These are phyloP conservation scores for Gonium pectorale DNA, from an alignment of 139 green algal genomes.

Conservation along the genomic window DNA sequence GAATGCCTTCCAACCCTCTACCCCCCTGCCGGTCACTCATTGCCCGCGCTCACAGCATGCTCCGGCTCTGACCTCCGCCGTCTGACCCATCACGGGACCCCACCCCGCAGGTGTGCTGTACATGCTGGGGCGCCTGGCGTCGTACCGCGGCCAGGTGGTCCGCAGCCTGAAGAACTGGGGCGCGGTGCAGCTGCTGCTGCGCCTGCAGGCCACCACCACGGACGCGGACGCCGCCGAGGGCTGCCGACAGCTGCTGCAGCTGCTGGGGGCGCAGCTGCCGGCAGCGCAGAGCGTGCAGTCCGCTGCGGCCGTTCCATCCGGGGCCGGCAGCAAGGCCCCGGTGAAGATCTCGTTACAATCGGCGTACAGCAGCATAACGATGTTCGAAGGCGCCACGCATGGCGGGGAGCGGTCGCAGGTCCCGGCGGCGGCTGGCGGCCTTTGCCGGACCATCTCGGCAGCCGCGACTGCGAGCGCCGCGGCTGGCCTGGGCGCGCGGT, in stretches of 20 bases:
- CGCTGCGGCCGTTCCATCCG: too few species aligned
- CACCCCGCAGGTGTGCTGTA: constrained; percentile 34
- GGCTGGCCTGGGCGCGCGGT: neutral
- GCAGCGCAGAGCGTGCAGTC: too few species aligned
- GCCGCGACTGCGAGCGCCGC: neutral
- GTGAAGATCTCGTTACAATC: too few species aligned
- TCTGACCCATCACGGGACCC: too few species aligned
- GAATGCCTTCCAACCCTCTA: too few species aligned
- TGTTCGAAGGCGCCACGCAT: neutral
- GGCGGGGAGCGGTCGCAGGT: too few species aligned
- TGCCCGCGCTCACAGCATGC: too few species aligned
- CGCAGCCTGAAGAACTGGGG: constrained; percentile 23
- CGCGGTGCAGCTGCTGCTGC: constrained; percentile 29
- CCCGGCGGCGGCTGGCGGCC: neutral
- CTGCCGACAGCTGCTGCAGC: constrained; percentile 32
- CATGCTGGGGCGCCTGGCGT: constrained; percentile 41
- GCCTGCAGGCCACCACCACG: constrained; percentile 25
- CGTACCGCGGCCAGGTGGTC: constrained; percentile 19
- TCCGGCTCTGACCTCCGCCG: too few species aligned
- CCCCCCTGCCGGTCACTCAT: too few species aligned
- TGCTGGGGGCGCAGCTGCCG: neutral
- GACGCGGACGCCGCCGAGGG: constrained; percentile 42
- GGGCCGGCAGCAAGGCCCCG: too few species aligned
- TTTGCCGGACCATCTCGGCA: constrained; percentile 24
- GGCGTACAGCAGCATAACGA: constrained; percentile 1